Conservation (phyloP, 2,329 filamentous ascomycete species). For the Xylariaceae sp. region DNA sequence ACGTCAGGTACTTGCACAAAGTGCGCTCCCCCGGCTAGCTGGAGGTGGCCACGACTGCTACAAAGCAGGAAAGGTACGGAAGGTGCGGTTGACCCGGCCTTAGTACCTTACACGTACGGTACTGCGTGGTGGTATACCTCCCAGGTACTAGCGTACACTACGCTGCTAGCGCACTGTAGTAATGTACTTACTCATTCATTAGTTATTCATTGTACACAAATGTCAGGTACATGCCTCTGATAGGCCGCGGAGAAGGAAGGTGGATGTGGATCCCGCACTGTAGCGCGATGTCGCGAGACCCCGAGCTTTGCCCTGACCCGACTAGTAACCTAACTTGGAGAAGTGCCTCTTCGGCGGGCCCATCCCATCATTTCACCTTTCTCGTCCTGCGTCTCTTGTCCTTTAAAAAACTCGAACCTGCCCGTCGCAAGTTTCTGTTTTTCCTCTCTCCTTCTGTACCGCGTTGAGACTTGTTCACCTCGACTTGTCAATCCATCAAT, state of each 20-base stretch:
- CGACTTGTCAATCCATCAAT: slow-evolving; percentile 20
- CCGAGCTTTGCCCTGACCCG: slow-evolving; percentile 15
- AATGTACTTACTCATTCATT: slow-evolving; percentile 1
- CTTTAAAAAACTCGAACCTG: slow-evolving; percentile 25
- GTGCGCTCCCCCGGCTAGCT: too few species aligned
- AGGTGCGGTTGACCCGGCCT: too few species aligned
- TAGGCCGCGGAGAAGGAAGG: slow-evolving; percentile 12
- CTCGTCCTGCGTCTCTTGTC: slow-evolving; percentile 17
- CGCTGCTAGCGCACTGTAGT: neutral
- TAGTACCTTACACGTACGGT: too few species aligned
- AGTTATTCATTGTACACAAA: neutral
- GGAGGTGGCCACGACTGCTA: neutral
- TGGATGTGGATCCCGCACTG: slow-evolving; percentile 16
- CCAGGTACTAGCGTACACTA: neutral
- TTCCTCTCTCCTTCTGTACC: slow-evolving; percentile 25
- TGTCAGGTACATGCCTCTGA: neutral
- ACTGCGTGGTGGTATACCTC: neutral
- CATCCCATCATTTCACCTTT: slow-evolving; percentile 18
- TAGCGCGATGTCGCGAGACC: slow-evolving; percentile 22
- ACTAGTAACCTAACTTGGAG: slow-evolving; percentile 20
- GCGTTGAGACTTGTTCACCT: slow-evolving; percentile 23
- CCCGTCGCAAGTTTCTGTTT: slow-evolving; percentile 29
- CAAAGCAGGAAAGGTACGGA: too few species aligned
- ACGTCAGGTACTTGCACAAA: too few species aligned
- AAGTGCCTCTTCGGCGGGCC: slow-evolving; percentile 23